Base-by-base conservation (phyloP, 257 asterid species). In the Orobanche coerulescens region DNA sequence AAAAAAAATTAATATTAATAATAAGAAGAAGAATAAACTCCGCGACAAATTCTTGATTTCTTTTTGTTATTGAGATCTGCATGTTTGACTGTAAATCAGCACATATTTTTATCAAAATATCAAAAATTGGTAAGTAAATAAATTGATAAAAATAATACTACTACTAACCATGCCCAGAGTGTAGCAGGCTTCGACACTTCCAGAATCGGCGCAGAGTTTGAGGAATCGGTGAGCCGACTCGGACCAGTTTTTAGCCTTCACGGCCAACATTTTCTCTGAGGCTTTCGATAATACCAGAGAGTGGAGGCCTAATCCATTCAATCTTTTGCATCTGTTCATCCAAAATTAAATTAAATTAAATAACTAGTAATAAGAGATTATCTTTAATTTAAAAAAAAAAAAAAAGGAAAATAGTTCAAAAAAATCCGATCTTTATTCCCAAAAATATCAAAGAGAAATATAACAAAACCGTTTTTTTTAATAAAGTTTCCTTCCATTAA, bases 81-180 rank as follows among this genome's bases (percentile, higher is more conserved):
- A 68, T 68, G 60, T 56, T 7, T 33, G 39, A 14, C 36, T 11
- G 6, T 15, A 52, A 24, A 34, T 50, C 15, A n/a, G n/a, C n/a
- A n/a, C n/a, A n/a, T n/a, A n/a, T n/a, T n/a, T n/a, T n/a, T n/a
- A n/a, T n/a, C n/a, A n/a, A n/a, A n/a, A 19, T 59, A 1, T 15
- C 52, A 25, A 9, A 19, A 28, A 18, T 13, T 13, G 42, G n/a
- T 23, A 44, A 6, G 20, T 24, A 10, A 2, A 19, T 12, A 12
- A 22, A 23, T 1, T 44, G 11, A 25, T n/a, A 19, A 26, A 52
- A 43, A 16, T 28, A 4, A 6, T 11, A 46, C 44, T 16, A 59
- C 49, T 36, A 79, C 90, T 61, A 9, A 93, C 98, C 98, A 89
- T 93, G 77, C 98, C 98, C 13, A 93, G 86, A 37, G 75, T 81